Percentiles rank a stretch among this genome's conserved stretches.
phyloP scores from a whole-genome alignment of 345 rosid species.

The Noccaea caerulescens region DNA sequence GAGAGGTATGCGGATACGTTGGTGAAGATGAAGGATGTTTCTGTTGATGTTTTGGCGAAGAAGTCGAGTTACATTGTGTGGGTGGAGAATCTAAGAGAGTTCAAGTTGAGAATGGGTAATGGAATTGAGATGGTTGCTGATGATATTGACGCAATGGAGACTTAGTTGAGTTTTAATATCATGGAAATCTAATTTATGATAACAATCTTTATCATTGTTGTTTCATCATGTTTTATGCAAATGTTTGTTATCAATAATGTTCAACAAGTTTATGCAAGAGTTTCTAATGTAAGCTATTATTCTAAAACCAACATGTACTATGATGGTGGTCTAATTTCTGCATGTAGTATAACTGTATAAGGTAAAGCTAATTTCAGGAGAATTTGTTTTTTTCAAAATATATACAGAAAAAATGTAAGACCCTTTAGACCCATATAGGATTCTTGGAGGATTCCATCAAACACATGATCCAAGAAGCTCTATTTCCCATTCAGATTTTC shows the following conservation, averaged over 20 bases:
- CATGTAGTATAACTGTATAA: neutral
- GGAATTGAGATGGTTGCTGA: slow-evolving; percentile 20
- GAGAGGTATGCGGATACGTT: slow-evolving; percentile 47
- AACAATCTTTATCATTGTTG: slow-evolving; percentile 4
- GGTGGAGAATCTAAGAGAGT: slow-evolving; percentile 49
- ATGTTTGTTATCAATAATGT: neutral
- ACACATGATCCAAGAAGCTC: slow-evolving; percentile 49
- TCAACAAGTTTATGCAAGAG: slow-evolving; percentile 24
- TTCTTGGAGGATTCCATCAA: slow-evolving; percentile 35
- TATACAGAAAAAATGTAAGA: neutral
- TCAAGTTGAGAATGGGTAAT: slow-evolving; percentile 40
- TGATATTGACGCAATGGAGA: slow-evolving; percentile 38
- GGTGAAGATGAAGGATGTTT: slow-evolving; percentile 63
- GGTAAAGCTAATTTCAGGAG: neutral
- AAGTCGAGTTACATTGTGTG: slow-evolving; percentile 74
- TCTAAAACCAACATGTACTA: neutral
- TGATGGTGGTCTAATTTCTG: neutral
- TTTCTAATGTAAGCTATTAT: slow-evolving; percentile 8
- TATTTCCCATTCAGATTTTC: slow-evolving; percentile 39
- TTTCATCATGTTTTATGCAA: slow-evolving; percentile 14
- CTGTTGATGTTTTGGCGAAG: slow-evolving; percentile 61
- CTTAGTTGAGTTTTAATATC: slow-evolving; percentile 14
- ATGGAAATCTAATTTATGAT: slow-evolving; percentile 15
- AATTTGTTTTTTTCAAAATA: neutral
- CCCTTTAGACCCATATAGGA: slow-evolving; percentile 3